Conservation (phyloP, 306 rosid genomes). For the Vachellia pachyceras region DNA sequence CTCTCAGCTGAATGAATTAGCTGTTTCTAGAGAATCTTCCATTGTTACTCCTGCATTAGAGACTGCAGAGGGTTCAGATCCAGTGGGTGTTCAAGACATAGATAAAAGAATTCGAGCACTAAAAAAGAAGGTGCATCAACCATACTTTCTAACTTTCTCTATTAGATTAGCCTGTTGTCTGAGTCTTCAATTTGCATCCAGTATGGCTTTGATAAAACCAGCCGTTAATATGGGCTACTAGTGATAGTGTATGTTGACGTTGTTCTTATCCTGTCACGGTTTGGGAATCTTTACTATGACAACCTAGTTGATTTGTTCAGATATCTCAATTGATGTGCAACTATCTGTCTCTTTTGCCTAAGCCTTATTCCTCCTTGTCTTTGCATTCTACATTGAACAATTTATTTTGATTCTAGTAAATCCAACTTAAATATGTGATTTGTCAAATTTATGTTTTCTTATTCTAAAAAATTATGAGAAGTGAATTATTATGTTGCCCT, state of each 20-base stretch:
- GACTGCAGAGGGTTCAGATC: slow-evolving; percentile 53
- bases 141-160: slow-evolving; percentile 24
- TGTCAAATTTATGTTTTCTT: background rate
- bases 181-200: slow-evolving; percentile 19
- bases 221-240: background rate
- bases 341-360: background rate
- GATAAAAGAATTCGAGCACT: slow-evolving; percentile 86
- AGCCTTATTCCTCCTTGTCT: background rate
- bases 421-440: background rate
- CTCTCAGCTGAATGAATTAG: slow-evolving; percentile 63
- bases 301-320: background rate
- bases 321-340: background rate
- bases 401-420: background rate
- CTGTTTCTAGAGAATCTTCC: slow-evolving; percentile 59
- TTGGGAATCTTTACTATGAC: background rate
- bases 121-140: slow-evolving; percentile 69
- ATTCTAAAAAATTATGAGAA: background rate
- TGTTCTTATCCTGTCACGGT: background rate
- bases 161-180: slow-evolving; percentile 1
- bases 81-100: slow-evolving; percentile 57
- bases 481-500: background rate
- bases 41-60: slow-evolving; percentile 51
- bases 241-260: background rate
- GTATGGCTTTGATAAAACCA: background rate
- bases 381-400: background rate